A percentile compares a stretch with the other conserved stretches of the same genome.
Conservation (phyloP, 2,329 filamentous ascomycete genomes). For the Pseudogymnoascus sp. region DNA sequence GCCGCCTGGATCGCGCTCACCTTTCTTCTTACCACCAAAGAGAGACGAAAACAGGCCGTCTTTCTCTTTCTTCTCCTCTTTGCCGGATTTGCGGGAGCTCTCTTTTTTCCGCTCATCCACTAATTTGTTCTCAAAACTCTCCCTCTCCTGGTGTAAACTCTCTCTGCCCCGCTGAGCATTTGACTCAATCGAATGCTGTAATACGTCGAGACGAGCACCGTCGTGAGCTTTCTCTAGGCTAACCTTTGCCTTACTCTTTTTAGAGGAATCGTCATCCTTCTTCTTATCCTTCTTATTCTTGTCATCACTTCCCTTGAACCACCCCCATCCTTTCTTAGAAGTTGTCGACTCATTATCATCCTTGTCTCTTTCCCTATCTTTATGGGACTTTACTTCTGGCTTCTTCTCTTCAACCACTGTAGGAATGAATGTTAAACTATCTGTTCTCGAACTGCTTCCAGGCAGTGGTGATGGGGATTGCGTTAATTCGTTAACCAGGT, state of each 20-base stretch:
- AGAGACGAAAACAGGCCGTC: conserved; percentile 90
- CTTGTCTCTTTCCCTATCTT: conserved; percentile 44
- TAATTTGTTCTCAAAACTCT: conserved; percentile 62
- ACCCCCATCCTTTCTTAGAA: conserved; percentile 79
- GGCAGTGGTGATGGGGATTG: conserved; percentile 62
- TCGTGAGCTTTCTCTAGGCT: conserved; percentile 59
- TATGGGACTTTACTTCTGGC: conserved; percentile 66
- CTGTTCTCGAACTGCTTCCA: conserved; percentile 64
- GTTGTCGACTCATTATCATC: conserved; percentile 52
- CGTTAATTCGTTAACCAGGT: conserved; percentile 51
- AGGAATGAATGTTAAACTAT: conserved; percentile 73
- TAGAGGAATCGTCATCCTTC: conserved; percentile 51
- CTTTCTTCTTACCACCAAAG: conserved; percentile 85
- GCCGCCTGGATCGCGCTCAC: conserved; percentile 63
- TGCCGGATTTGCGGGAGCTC: conserved; percentile 60
- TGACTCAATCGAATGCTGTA: conserved; percentile 80
- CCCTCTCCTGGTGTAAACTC: conserved; percentile 75
- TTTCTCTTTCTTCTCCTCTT: conserved; percentile 80
- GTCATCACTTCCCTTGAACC: conserved; percentile 71
- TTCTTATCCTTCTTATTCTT: conserved; percentile 65
- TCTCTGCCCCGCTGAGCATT: conserved; percentile 61
- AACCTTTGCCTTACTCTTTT: conserved; percentile 58
- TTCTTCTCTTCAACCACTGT: conserved; percentile 70
- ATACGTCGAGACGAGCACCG: conserved; percentile 73
- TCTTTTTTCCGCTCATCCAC: conserved; percentile 81